phyloP scores from a whole-genome alignment of 371 early-diverging fungal genomes.

The Choanephora cucurbitarum region DNA sequence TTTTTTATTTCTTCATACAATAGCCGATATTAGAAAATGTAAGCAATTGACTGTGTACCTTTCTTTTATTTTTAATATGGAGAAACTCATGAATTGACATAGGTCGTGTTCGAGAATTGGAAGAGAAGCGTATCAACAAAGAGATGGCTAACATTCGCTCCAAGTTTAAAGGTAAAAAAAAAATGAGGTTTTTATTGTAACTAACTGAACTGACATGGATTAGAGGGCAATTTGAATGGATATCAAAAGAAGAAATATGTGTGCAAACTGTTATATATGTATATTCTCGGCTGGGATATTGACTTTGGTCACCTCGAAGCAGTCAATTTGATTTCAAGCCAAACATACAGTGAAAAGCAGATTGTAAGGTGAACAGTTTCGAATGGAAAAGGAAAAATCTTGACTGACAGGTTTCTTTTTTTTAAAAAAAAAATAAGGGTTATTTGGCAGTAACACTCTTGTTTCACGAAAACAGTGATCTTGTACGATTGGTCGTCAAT shows the following conservation, averaged over 20 bases:
- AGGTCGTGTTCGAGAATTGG: slow-evolving; percentile 95
- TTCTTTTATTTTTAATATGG: not conserved
- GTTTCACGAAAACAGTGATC: slow-evolving; percentile 85
- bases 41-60: slow-evolving; percentile 18
- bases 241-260: slow-evolving; percentile 99
- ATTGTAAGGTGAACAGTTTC: slow-evolving; percentile 63
- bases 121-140: slow-evolving; percentile 97
- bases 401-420: not conserved
- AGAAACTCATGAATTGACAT: slow-evolving; percentile 1
- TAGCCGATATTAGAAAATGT: slow-evolving; percentile 88
- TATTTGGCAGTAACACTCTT: slow-evolving; percentile 94
- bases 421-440: slow-evolving; percentile 59
- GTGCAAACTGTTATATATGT: slow-evolving; percentile 97
- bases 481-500: slow-evolving; percentile 82
- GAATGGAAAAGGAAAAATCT: not conserved
- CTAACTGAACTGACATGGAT: too few relatives aligned
- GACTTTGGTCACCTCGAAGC: slow-evolving; percentile 98
- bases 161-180: slow-evolving; percentile 89
- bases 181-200: not conserved
- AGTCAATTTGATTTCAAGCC: slow-evolving; percentile 85
- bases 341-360: slow-evolving; percentile 95
- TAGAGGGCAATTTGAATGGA: slow-evolving; percentile 89
- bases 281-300: slow-evolving; percentile 96
- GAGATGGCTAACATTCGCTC: slow-evolving; percentile 97
- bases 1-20: slow-evolving; percentile 55